Conservation (phyloP, 768 basidiomycete genomes). For the Phallus indusiatus region DNA sequence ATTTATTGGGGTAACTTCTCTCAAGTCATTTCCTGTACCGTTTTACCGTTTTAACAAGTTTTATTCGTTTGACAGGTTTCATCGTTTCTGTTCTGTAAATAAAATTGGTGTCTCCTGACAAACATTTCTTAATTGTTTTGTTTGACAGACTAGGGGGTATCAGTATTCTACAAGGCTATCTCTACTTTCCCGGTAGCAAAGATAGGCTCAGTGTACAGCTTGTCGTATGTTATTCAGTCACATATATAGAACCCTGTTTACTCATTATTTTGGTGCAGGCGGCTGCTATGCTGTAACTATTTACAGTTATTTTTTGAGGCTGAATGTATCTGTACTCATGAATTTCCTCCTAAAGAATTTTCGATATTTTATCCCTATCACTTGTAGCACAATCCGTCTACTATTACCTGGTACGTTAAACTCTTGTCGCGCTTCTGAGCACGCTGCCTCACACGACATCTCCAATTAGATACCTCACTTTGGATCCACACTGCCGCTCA, state of each 20-base stretch:
- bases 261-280: neutral
- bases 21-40: neutral
- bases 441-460: neutral
- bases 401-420: conserved; percentile 29
- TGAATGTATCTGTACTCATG: neutral
- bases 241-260: neutral
- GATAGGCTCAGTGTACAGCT: conserved; percentile 23
- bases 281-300: conserved; percentile 1
- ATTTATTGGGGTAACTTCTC: conserved; percentile 1
- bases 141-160: conserved; percentile 29
- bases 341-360: conserved; percentile 11
- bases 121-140: conserved; percentile 28
- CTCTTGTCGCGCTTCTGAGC: neutral
- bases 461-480: conserved; percentile 31
- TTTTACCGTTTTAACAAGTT: neutral
- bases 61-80: neutral
- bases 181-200: conserved; percentile 26
- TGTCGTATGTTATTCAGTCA: conserved; percentile 18
- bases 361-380: conserved; percentile 31
- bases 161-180: conserved; percentile 31
- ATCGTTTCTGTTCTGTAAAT: neutral
- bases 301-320: too few species aligned
- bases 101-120: neutral
- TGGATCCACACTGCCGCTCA: conserved; percentile 29
- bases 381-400: conserved; percentile 36